These are phyloP conservation scores for Fusarium musae DNA, from an alignment of 2,329 filamentous ascomycete genomes.

Conservation along the genomic window DNA sequence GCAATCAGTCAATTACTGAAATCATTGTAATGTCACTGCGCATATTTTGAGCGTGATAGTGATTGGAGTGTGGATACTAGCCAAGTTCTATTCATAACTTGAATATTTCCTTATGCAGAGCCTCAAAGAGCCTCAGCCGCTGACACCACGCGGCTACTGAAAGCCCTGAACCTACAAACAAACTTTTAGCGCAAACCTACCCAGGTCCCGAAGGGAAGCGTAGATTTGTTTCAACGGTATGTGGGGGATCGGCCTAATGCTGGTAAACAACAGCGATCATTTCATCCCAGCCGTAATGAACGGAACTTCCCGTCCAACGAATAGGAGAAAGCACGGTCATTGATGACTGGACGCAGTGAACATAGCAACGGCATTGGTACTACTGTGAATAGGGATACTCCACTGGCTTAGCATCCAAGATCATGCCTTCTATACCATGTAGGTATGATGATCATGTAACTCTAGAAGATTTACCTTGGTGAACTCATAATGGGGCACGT, in stretches of 20 bases:
- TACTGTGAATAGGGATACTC: neutral
- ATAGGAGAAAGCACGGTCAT: neutral
- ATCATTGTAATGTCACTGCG: too few species aligned
- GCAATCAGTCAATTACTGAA: accelerated
- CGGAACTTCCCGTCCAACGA: neutral
- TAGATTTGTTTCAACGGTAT: neutral
- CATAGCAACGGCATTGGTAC: neutral
- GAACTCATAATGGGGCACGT: neutral
- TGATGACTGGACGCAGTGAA: neutral
- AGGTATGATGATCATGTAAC: neutral
- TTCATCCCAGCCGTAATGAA: neutral
- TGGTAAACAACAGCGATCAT: neutral
- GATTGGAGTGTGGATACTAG: too few species aligned
- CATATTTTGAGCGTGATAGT: neutral
- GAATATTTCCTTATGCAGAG: neutral
- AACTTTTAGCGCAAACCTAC: neutral
- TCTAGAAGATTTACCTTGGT: neutral
- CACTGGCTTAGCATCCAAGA: accelerated
- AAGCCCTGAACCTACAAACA: neutral
- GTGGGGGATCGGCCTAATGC: neutral
- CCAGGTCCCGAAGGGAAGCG: neutral
- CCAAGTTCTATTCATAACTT: neutral
- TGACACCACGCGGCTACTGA: neutral
- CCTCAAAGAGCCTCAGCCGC: neutral
- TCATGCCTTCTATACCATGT: neutral